Evolutionary conservation across 2,329 filamentous ascomycete genomes (phyloP), one percentile per base, ranked within the genome.

Genomic region (Penicillium sp.): DNA sequence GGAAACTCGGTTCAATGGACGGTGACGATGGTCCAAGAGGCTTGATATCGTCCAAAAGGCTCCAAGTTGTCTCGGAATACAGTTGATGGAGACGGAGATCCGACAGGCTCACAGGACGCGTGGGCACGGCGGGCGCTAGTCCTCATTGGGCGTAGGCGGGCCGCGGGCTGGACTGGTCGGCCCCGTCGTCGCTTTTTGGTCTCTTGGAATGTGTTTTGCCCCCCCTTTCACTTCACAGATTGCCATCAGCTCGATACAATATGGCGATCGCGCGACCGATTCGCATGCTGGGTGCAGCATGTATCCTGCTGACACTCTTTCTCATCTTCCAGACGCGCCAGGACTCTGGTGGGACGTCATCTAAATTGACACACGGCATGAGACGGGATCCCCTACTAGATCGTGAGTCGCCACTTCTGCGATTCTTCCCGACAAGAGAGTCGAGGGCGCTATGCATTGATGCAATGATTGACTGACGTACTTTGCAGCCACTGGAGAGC

Each of bases 181-280:
- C 32, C 35, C 47, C 11, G 29, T 32, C 29, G 29, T 32, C 29
- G 29, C 29, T 32, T 38, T 53, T 53, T 46, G 39, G 48, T 39
- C 35, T 36, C 46, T 53, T 43, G 49, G 36, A 28, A 43, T 34
- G 4, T 33, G 27, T 26, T 43, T 37, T 25, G 29, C 29, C 32
- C 52, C 18, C 51, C 58, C 52, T 55, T 53, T 59, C 53, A 57
- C 48, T 36, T 36, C 29, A 26, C 29, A 26, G 27, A 26, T 18
- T 37, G 24, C 9, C 49, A 53, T 49, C 56, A 52, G 58, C 52
- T 29, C 45, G 13, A n/a, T 13, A 43, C 60, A 65, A 54, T 49
- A 95, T 95, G 90, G 88, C 86, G 63, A 77, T 95, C 66, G 88
- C 89, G 65, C 84, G 85, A 75, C 88, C 89, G 49, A 85, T 95